phyloP scores from a whole-genome alignment of 23 red algal species.

The Gracilaria domingensis region DNA sequence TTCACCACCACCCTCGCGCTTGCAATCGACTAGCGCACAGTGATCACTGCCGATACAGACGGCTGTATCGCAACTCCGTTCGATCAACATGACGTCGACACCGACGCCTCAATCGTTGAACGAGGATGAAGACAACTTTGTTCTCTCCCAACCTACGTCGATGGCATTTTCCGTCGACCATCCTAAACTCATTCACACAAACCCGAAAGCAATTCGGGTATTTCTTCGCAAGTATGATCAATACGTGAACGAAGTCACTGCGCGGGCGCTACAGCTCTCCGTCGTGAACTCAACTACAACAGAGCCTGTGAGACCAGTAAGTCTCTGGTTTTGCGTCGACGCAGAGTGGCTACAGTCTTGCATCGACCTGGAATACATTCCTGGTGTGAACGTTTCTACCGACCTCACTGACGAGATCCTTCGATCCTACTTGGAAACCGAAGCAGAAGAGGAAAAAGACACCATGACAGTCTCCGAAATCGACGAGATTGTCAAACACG shows the following conservation, averaged over 20 bases:
- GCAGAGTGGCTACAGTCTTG: slow-evolving; percentile 31
- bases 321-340: background rate
- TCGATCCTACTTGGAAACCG: background rate
- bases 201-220: slow-evolving; percentile 14
- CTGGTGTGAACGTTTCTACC: background rate
- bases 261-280: background rate
- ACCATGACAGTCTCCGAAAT: slow-evolving; percentile 4
- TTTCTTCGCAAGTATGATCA: slow-evolving; percentile 26
- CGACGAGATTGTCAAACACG: background rate
- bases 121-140: too few species aligned
- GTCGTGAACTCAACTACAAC: background rate
- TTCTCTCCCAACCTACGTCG: too few species aligned
- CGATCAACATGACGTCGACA: too few species aligned
- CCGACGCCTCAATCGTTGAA: too few species aligned
- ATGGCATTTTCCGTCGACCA: background rate
- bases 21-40: too few species aligned
- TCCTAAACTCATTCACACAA: background rate
- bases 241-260: background rate
- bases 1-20: too few species aligned
- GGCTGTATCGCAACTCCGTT: too few species aligned
- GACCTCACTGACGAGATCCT: slow-evolving; percentile 10
- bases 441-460: slow-evolving; percentile 20
- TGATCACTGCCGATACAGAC: too few species aligned
- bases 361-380: too few species aligned
- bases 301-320: slow-evolving; percentile 34